Base-by-base conservation (phyloP, 768 basidiomycete genomes). In the Mycena alexandri region DNA sequence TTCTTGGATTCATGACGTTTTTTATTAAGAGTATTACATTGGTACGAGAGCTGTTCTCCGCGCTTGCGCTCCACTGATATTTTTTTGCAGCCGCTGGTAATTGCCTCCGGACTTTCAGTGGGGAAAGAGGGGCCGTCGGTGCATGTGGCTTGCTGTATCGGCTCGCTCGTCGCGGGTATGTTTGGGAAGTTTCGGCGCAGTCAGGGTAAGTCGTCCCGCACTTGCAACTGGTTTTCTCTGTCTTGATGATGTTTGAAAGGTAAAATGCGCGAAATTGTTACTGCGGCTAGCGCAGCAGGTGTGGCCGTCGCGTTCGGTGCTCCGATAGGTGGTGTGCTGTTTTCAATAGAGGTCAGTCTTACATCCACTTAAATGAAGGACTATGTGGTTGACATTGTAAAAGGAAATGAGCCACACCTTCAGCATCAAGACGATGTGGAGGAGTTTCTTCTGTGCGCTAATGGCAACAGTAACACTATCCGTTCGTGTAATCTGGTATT, bases 351-450 rank as follows among this genome's bases (percentile, higher is more conserved):
- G 86, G 95, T 94, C 69, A 47, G 75, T 72, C 8, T 24, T 22
- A 53, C 21, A 8, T 5, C 4, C 51, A 11, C 22, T 14, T 16
- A 36, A 17, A 34, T n/a, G 34, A 36, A 5, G 34, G 47, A 41
- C 9, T 24, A 47, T 61, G 36, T 2, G 2, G 42, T 51, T 57
- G 33, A 69, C 29, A 33, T 52, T n/a, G 11, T 29, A 14, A 22
- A 73, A 96, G 94, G 98, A 99, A 89, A 99, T 99, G 98, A 97
- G 94, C 78, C 93, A 95, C 77, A 92, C 89, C 43, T 99, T 98
- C 78, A 97, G 93, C 63, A 96, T 96, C 80, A 92, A 95, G 79
- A 99, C 97, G 6, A 98, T 99, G 95, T 99, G 97, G 97, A 85
- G 91, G 74, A 96, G 94, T 75, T 98, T 99, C 79, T 92, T 99